phyloP scores from a whole-genome alignment of 164 flowering plant genomes.

The Vitis vinifera region DNA sequence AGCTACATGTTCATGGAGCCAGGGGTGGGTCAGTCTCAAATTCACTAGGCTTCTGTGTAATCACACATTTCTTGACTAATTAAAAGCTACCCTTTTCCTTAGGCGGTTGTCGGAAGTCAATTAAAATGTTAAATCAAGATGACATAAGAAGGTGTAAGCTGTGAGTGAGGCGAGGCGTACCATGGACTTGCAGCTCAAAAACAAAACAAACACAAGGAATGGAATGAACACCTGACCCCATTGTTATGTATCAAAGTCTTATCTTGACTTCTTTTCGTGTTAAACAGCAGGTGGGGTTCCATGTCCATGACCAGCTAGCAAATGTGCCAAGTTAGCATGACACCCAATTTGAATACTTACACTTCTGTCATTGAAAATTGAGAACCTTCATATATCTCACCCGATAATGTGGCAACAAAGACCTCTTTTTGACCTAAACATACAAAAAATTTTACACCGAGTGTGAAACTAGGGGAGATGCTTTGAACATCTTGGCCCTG shows the following conservation, averaged over 20 bases:
- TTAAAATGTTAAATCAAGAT: neutral
- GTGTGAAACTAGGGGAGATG: no score
- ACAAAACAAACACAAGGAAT: constrained; percentile 2
- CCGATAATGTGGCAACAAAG: no score
- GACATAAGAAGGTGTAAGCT: neutral
- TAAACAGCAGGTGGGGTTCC: neutral
- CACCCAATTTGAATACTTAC: neutral
- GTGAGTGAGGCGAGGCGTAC: neutral
- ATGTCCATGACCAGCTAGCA: neutral
- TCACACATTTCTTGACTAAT: neutral
- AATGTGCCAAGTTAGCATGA: neutral
- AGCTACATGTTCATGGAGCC: neutral
- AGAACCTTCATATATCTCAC: no score
- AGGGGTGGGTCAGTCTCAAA: constrained; percentile 1
- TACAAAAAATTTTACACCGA: no score
- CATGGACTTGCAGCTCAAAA: constrained; percentile 18
- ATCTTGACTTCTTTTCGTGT: neutral
- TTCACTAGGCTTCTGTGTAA: neutral
- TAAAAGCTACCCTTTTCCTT: neutral
- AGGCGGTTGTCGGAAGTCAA: constrained; percentile 3
- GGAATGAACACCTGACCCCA: neutral
- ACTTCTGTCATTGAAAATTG: neutral
- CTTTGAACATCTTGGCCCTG: no score
- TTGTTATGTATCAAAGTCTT: neutral
- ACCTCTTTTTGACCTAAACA: no score